Evolutionary conservation across 148 eudicot species (phyloP).

Genomic region (Chenopodium album): DNA sequence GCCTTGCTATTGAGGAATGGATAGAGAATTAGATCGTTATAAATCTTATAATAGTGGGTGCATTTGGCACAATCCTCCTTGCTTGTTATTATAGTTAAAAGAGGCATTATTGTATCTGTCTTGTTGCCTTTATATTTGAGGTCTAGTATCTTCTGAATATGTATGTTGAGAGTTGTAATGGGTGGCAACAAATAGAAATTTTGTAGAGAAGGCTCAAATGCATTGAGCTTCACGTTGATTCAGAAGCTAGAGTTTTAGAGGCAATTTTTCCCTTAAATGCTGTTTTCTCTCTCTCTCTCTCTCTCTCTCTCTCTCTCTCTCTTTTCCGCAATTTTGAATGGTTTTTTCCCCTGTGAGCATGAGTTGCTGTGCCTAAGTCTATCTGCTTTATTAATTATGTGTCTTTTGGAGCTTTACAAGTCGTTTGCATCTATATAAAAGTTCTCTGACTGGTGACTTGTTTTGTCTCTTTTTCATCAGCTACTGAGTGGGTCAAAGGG

Average conservation of each 20-base stretch:
- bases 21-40: too few species aligned
- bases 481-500: constrained; percentile 97
- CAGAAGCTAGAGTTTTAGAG: background rate
- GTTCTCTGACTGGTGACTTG: constrained; percentile 16
- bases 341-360: background rate
- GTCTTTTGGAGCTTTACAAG: background rate
- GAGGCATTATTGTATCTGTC: background rate
- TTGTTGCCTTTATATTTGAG: background rate
- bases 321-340: too few species aligned
- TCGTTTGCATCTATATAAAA: background rate
- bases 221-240: background rate
- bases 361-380: background rate
- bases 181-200: background rate
- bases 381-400: background rate
- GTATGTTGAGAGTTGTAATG: background rate
- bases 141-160: background rate
- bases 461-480: constrained; percentile 41
- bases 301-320: too few species aligned
- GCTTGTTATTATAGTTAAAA: background rate
- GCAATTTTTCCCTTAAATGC: background rate
- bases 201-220: background rate
- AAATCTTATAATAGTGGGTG: too few species aligned
- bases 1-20: background rate
- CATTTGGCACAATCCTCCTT: background rate
- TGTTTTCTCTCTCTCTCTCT: too few species aligned